Evolutionary conservation across 2,329 filamentous ascomycete genomes (phyloP).

Genomic region (Pseudopyrenochaeta lycopersici): DNA sequence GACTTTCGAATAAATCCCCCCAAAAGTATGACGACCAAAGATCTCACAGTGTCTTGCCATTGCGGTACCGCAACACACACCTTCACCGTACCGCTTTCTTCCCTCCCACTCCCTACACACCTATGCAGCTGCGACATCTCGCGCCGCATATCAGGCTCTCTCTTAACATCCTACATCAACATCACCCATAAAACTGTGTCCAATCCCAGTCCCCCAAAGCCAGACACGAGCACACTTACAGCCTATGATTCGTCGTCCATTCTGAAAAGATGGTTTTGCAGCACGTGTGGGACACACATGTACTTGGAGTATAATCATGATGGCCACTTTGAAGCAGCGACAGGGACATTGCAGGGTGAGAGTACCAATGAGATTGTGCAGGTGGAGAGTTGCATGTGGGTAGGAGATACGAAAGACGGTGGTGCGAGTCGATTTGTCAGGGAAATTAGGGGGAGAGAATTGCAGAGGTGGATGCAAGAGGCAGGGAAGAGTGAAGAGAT

Average conservation of each 20-base stretch:
- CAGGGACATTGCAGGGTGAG: slow-evolving; percentile 49
- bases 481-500: slow-evolving; percentile 25
- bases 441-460: slow-evolving; percentile 37
- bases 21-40: background rate
- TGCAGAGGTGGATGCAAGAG: slow-evolving; percentile 25
- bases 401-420: slow-evolving; percentile 62
- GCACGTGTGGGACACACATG: slow-evolving; percentile 55
- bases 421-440: slow-evolving; percentile 59
- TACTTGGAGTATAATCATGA: slow-evolving; percentile 50
- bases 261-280: slow-evolving; percentile 53
- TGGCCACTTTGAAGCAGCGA: slow-evolving; percentile 50
- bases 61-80: slow-evolving; percentile 55
- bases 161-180: slow-evolving; percentile 51
- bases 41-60: slow-evolving; percentile 52
- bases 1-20: no score
- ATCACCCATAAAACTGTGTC: slow-evolving; percentile 41
- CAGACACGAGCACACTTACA: slow-evolving; percentile 35
- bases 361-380: slow-evolving; percentile 43
- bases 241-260: slow-evolving; percentile 51
- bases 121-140: slow-evolving; percentile 63
- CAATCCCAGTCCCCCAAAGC: slow-evolving; percentile 14
- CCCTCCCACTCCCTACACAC: slow-evolving; percentile 54
- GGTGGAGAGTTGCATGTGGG: slow-evolving; percentile 54
- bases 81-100: slow-evolving; percentile 39
- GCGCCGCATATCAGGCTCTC: slow-evolving; percentile 56